Conservation (phyloP, 1,139 yeast genomes). For the Pichia sp. region DNA sequence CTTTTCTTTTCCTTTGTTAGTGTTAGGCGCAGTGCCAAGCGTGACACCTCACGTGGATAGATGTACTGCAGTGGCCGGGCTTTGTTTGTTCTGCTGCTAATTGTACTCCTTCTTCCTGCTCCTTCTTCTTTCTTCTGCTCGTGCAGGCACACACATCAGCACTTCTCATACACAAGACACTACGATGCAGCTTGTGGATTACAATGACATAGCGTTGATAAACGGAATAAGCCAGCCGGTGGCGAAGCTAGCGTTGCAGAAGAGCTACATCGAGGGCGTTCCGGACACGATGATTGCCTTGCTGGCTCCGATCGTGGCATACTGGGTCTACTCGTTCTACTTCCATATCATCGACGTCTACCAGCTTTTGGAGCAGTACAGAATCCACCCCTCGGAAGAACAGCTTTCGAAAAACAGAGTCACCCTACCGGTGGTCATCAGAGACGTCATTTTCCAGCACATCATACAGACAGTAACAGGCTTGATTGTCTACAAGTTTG, state of each 20-base stretch:
- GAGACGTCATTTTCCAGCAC: slow-evolving; percentile 84
- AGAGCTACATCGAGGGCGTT: slow-evolving; percentile 49
- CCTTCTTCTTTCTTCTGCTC: background rate
- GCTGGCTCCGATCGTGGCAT: slow-evolving; percentile 69
- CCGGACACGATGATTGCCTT: slow-evolving; percentile 75
- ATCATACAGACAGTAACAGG: slow-evolving; percentile 76
- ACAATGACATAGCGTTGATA: slow-evolving; percentile 21
- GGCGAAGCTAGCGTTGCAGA: slow-evolving; percentile 27
- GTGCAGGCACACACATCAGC: background rate
- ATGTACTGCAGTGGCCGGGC: background rate
- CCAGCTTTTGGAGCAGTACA: slow-evolving; percentile 71
- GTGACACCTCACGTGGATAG: background rate
- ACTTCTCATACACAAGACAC: background rate
- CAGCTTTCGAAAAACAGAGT: slow-evolving; percentile 73
- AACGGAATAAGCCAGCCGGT: slow-evolving; percentile 21
- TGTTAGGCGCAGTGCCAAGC: background rate
- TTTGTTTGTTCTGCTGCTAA: too few species aligned
- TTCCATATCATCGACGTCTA: slow-evolving; percentile 73
- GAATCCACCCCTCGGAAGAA: slow-evolving; percentile 91
- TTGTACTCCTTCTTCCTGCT: too few species aligned
- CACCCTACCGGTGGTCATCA: slow-evolving; percentile 58
- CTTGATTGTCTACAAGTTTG: slow-evolving; percentile 46
- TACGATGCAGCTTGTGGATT: slow-evolving; percentile 17
- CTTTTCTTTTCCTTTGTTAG: background rate
- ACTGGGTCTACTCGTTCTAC: slow-evolving; percentile 72